phyloP scores from a whole-genome alignment of 345 rosid species.

The Camelina hispida region DNA sequence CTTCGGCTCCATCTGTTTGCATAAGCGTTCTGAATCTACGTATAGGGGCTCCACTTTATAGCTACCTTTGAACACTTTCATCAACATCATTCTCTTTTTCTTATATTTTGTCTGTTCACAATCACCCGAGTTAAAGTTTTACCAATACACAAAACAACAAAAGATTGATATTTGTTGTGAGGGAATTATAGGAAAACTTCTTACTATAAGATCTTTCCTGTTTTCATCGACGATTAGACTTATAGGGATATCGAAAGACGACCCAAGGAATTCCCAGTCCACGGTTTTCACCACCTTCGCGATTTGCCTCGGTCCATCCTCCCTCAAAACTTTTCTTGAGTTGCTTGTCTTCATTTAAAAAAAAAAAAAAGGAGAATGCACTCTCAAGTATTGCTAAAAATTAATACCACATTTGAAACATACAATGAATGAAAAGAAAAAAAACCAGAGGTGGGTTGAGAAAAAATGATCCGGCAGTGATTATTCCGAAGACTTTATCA shows the following conservation, averaged over 20 bases:
- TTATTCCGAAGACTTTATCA: background rate
- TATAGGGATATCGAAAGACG: conserved; percentile 72
- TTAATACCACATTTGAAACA: background rate
- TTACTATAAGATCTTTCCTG: conserved; percentile 38
- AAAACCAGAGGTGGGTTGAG: conserved; percentile 16
- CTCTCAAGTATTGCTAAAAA: background rate
- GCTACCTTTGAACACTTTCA: conserved; percentile 76
- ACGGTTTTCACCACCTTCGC: conserved; percentile 74
- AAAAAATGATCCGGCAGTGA: conserved; percentile 14
- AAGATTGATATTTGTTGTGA: background rate
- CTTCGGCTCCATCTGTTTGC: conserved; percentile 61
- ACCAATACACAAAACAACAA: background rate
- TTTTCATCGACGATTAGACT: conserved; percentile 70
- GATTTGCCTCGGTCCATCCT: conserved; percentile 69
- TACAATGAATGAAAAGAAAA: background rate
- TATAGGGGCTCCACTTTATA: conserved; percentile 71
- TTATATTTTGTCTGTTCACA: conserved; percentile 60
- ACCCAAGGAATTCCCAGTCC: conserved; percentile 75
- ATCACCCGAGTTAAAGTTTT: background rate
- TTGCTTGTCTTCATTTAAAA: conserved; percentile 53
- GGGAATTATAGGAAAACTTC: background rate
- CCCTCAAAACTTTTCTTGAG: conserved; percentile 59
- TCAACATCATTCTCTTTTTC: conserved; percentile 64
- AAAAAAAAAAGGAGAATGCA: no score
- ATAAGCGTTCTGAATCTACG: conserved; percentile 59